Percentiles rank a stretch among this genome's conserved stretches.
Conservation (phyloP, 352 stramenopile genomes). For the Globisporangium nagaii region DNA sequence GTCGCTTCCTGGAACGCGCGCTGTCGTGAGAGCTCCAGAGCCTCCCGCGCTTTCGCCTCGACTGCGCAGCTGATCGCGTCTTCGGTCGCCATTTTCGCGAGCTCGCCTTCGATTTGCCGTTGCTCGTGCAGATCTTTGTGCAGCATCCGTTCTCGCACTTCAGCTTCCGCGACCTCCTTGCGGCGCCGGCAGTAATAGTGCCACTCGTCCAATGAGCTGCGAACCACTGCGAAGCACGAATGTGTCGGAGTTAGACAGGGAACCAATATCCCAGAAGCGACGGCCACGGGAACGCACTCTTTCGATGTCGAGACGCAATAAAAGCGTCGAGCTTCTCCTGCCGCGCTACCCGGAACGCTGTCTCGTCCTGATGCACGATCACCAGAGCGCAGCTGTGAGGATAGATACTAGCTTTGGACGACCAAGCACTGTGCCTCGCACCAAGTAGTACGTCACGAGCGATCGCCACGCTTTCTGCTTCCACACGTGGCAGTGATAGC, state of each 20-base stretch:
- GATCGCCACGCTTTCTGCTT: slow-evolving; percentile 1
- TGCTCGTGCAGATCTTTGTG: slow-evolving; percentile 29
- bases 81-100: slow-evolving; percentile 34
- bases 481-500: slow-evolving; percentile 12
- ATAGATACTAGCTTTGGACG: too few relatives aligned
- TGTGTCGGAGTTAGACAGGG: too few relatives aligned
- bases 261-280: not conserved
- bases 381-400: not conserved
- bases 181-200: slow-evolving; percentile 32
- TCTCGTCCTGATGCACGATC: slow-evolving; percentile 27
- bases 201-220: slow-evolving; percentile 26
- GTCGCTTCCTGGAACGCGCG: slow-evolving; percentile 44
- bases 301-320: slow-evolving; percentile 23
- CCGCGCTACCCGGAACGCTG: slow-evolving; percentile 16
- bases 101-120: slow-evolving; percentile 22
- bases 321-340: slow-evolving; percentile 22
- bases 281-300: slow-evolving; percentile 33
- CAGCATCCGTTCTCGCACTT: slow-evolving; percentile 32
- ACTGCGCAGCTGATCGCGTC: slow-evolving; percentile 33
- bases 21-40: slow-evolving; percentile 22
- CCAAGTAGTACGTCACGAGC: slow-evolving; percentile 24
- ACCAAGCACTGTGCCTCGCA: too few relatives aligned
- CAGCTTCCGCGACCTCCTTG: slow-evolving; percentile 33
- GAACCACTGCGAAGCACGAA: slow-evolving; percentile 16
- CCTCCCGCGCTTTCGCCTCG: slow-evolving; percentile 15